These are phyloP conservation scores for Lanmaoa pseudosensibilis DNA, from an alignment of 768 basidiomycete species.

Conservation along the genomic window DNA sequence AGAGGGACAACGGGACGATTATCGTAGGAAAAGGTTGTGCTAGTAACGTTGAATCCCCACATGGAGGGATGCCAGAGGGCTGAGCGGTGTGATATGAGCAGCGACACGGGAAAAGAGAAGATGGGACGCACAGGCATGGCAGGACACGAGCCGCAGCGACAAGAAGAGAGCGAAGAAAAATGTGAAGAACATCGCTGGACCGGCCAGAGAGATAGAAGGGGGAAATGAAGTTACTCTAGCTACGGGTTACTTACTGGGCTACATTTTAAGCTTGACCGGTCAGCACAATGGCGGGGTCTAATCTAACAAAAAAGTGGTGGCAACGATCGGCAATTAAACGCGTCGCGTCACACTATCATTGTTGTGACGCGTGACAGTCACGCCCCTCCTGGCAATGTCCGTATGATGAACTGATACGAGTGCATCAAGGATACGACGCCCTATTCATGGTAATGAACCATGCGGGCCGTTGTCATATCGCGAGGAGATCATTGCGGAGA, in stretches of 20 bases:
- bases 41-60: conserved; percentile 70
- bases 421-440: background rate
- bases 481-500: conserved; percentile 15
- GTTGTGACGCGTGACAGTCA: conserved; percentile 8
- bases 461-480: background rate
- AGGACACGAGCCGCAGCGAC: conserved; percentile 7
- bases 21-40: conserved; percentile 53
- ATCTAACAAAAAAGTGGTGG: too few species aligned
- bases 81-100: conserved; percentile 15
- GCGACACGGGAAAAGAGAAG: too few species aligned
- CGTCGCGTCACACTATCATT: conserved; percentile 14
- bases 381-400: conserved; percentile 2
- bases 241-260: background rate
- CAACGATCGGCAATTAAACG: background rate
- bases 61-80: conserved; percentile 60
- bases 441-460: background rate
- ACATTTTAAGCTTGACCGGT: background rate
- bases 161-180: conserved; percentile 1
- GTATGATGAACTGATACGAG: background rate
- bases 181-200: conserved; percentile 14
- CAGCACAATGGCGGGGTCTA: too few species aligned
- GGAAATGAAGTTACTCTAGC: background rate
- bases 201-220: conserved; percentile 17
- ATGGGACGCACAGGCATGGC: conserved; percentile 21
- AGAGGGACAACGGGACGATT: conserved; percentile 58